Percentiles rank a stretch among this genome's conserved stretches.
phyloP scores from a whole-genome alignment of 2,329 filamentous ascomycete species.

The Arthrobotrys entomopaga region DNA sequence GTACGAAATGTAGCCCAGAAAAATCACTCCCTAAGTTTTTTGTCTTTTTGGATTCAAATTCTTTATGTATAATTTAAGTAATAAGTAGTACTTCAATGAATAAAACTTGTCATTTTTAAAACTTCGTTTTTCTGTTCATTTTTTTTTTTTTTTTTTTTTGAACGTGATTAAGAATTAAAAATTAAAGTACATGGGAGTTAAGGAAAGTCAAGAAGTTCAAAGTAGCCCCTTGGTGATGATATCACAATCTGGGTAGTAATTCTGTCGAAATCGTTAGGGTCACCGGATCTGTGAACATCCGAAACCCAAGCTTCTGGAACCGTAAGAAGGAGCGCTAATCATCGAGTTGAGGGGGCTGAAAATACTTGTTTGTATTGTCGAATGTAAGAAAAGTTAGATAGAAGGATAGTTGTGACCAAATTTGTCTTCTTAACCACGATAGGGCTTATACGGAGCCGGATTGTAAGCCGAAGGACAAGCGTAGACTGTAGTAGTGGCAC shows the following conservation, averaged over 20 bases:
- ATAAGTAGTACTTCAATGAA: neutral
- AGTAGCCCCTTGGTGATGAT: too few relatives aligned
- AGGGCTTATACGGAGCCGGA: constrained; percentile 25
- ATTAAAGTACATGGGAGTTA: constrained; percentile 32
- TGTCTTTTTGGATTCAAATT: neutral
- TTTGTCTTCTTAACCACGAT: constrained; percentile 17
- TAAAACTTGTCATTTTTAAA: neutral
- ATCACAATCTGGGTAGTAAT: too few relatives aligned
- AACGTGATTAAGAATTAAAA: constrained; percentile 33
- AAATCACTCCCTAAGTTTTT: neutral
- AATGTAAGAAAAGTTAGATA: neutral
- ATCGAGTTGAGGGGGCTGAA: too few relatives aligned
- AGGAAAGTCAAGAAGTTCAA: constrained; percentile 38
- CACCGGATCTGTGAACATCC: too few relatives aligned
- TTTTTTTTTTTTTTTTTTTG: neutral
- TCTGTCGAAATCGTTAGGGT: too few relatives aligned
- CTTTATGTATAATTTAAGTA: neutral
- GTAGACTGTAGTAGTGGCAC: constrained; percentile 27
- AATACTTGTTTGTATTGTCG: too few relatives aligned
- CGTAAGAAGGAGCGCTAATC: too few relatives aligned
- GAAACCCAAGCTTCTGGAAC: too few relatives aligned
- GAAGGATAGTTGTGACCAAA: neutral
- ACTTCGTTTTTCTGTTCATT: constrained; percentile 15
- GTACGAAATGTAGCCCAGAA: neutral
- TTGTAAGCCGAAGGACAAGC: constrained; percentile 21